Conservation (phyloP, 768 basidiomycete genomes). For the Termitomyces titanicus region DNA sequence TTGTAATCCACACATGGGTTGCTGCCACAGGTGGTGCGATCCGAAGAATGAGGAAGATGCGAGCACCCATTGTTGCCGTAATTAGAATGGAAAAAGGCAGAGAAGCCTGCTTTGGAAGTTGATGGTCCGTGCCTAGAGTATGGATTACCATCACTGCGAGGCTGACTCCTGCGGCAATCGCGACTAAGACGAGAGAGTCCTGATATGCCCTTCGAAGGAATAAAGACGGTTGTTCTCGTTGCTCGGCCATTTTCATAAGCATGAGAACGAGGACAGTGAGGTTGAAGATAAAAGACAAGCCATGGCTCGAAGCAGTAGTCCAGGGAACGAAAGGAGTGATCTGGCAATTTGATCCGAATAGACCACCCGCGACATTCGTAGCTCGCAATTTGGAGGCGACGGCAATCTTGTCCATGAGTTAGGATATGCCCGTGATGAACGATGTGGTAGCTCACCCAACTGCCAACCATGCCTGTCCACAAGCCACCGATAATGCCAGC, state of each 20-base stretch:
- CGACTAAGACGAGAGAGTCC: conserved; percentile 3
- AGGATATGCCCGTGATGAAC: not conserved
- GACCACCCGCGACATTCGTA: not conserved
- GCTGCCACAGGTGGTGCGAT: not conserved
- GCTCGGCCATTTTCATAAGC: conserved; percentile 4
- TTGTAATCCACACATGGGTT: no score
- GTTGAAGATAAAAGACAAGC: conserved; percentile 8
- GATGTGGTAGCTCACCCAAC: conserved; percentile 5
- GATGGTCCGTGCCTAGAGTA: conserved; percentile 1
- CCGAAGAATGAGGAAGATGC: conserved; percentile 9
- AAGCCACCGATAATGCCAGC: not conserved
- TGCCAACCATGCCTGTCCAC: conserved; percentile 6
- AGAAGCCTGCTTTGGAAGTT: conserved; percentile 4
- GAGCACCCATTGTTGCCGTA: conserved; percentile 11
- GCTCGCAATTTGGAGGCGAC: conserved; percentile 8
- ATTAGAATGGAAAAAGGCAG: conserved; percentile 8
- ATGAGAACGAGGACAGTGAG: conserved; percentile 4
- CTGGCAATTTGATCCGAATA: conserved; percentile 13
- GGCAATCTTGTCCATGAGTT: not conserved
- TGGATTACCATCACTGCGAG: conserved; percentile 5
- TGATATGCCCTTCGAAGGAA: not conserved
- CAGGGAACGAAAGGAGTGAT: conserved; percentile 3
- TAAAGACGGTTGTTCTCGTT: not conserved
- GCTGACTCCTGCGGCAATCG: conserved; percentile 6
- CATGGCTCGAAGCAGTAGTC: conserved; percentile 6